These are phyloP conservation scores for Rubroboletus pulcherrimus DNA, from an alignment of 768 basidiomycete genomes.

Conservation along the genomic window DNA sequence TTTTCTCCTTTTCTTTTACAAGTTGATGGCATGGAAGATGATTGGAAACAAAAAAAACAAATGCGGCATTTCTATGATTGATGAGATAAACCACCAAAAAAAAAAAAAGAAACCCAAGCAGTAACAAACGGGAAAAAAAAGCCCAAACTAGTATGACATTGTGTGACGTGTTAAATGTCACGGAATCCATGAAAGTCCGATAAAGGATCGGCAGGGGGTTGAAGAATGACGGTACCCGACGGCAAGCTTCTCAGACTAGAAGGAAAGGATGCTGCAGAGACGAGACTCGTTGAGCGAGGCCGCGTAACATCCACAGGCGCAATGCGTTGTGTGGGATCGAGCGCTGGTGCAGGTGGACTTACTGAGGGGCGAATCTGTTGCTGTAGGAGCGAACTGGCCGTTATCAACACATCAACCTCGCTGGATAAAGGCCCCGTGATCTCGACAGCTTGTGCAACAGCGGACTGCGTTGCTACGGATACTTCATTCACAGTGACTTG, in stretches of 20 bases:
- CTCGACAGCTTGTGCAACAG: constrained; percentile 80
- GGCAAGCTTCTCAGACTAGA: constrained; percentile 20
- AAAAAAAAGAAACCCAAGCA: constrained; percentile 19
- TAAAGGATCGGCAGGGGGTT: constrained; percentile 26
- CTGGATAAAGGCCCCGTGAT: constrained; percentile 68
- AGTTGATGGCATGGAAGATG: constrained; percentile 11
- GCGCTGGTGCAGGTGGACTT: constrained; percentile 22
- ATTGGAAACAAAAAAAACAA: constrained; percentile 9
- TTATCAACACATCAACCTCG: constrained; percentile 78
- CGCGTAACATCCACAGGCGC: constrained; percentile 30
- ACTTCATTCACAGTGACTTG: constrained; percentile 56
- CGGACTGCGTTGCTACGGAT: constrained; percentile 63
- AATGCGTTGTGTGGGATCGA: constrained; percentile 26
- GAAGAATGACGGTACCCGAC: constrained; percentile 15
- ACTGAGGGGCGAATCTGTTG: constrained; percentile 37
- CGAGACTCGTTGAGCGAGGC: constrained; percentile 35
- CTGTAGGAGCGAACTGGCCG: constrained; percentile 53
- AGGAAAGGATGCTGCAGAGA: constrained; percentile 25
- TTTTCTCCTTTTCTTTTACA: constrained; percentile 23
- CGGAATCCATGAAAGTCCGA: constrained; percentile 24
- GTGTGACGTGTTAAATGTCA: constrained; percentile 13
- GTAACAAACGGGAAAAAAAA: constrained; percentile 17
- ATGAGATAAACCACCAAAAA: constrained; percentile 27
- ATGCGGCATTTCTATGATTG: constrained; percentile 29
- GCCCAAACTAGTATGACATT: constrained; percentile 29